Evolutionary conservation across 2,329 filamentous ascomycete species (phyloP).

Genomic region (Dryadomyces quercus-mongolicae): DNA sequence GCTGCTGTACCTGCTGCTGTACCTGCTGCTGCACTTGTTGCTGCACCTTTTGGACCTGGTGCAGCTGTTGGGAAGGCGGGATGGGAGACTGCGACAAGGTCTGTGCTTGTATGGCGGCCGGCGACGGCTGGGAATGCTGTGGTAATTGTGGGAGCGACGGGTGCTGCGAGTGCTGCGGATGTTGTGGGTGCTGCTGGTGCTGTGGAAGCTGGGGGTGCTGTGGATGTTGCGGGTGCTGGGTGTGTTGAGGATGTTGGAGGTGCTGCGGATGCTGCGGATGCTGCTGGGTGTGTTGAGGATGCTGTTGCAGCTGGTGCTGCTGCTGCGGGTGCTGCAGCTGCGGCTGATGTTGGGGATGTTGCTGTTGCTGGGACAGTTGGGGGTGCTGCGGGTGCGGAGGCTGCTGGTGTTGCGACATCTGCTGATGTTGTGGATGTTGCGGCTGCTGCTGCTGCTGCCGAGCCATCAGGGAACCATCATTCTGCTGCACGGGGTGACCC

Average conservation of each 20-base stretch:
- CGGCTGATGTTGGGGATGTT: slow-evolving; percentile 11
- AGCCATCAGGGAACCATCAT: slow-evolving; percentile 18
- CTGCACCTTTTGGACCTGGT: slow-evolving; percentile 13
- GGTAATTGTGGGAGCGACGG: slow-evolving; percentile 14
- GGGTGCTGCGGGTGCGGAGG: slow-evolving; percentile 13
- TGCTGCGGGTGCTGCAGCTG: slow-evolving; percentile 9
- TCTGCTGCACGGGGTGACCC: slow-evolving; percentile 18
- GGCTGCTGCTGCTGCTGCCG: slow-evolving; percentile 16
- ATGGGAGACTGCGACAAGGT: slow-evolving; percentile 30
- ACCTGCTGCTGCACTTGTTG: slow-evolving; percentile 13
- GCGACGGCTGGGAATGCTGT: slow-evolving; percentile 13
- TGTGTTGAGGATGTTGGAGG: slow-evolving; percentile 4
- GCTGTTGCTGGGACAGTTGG: slow-evolving; percentile 10
- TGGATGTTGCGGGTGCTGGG: neutral
- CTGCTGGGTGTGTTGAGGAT: slow-evolving; percentile 2
- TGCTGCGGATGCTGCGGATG: slow-evolving; percentile 7
- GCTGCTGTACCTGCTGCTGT: slow-evolving; percentile 5
- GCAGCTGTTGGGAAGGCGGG: slow-evolving; percentile 31
- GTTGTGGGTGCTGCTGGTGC: neutral
- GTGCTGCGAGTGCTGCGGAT: slow-evolving; percentile 5
- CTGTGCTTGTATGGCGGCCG: slow-evolving; percentile 31
- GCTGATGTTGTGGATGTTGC: slow-evolving; percentile 4
- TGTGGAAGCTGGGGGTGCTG: slow-evolving; percentile 1
- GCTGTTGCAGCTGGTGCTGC: slow-evolving; percentile 3
- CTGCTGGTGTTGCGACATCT: slow-evolving; percentile 7